Percentiles rank a stretch among this genome's conserved stretches.
Evolutionary conservation across 768 basidiomycete species (phyloP).

Genomic region (Kwoniella dejecticola): DNA sequence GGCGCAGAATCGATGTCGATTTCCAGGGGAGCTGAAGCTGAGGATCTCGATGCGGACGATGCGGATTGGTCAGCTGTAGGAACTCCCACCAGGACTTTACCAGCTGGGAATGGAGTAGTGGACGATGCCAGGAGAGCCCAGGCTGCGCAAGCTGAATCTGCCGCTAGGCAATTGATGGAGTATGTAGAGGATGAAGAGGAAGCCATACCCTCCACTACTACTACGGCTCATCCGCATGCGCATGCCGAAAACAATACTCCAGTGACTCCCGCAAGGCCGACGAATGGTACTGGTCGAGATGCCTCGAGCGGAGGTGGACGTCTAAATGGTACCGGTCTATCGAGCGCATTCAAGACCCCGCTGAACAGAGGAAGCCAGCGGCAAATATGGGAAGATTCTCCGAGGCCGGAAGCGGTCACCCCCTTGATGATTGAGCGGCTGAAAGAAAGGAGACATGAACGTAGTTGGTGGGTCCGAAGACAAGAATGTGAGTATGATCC

Average conservation of each 20-base stretch:
- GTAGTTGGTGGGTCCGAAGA: constrained; percentile 82
- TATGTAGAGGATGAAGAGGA: constrained; percentile 62
- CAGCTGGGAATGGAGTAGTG: constrained; percentile 55
- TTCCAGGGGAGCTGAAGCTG: constrained; percentile 11
- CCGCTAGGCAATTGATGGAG: constrained; percentile 83
- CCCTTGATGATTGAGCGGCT: constrained; percentile 68
- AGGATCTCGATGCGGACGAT: constrained; percentile 1
- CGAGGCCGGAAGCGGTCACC: constrained; percentile 62
- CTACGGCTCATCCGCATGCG: not conserved
- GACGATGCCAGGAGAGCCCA: constrained; percentile 84
- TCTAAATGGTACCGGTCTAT: constrained; percentile 6
- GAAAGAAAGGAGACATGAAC: constrained; percentile 68
- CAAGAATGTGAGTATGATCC: constrained; percentile 64
- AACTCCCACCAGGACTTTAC: constrained; percentile 5
- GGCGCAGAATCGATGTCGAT: not conserved
- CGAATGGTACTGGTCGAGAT: constrained; percentile 2
- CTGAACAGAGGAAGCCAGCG: constrained; percentile 43
- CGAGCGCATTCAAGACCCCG: constrained; percentile 32
- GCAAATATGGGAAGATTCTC: constrained; percentile 73
- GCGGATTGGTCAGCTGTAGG: constrained; percentile 8
- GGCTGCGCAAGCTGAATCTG: constrained; percentile 90
- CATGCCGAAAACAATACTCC: constrained; percentile 60
- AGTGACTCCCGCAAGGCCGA: constrained; percentile 62
- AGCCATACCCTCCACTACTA: not conserved
- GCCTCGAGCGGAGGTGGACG: not conserved